phyloP scores from a whole-genome alignment of 1,284 basidiomycete genomes.

The Cutaneotrichosporon cyanovorans region DNA sequence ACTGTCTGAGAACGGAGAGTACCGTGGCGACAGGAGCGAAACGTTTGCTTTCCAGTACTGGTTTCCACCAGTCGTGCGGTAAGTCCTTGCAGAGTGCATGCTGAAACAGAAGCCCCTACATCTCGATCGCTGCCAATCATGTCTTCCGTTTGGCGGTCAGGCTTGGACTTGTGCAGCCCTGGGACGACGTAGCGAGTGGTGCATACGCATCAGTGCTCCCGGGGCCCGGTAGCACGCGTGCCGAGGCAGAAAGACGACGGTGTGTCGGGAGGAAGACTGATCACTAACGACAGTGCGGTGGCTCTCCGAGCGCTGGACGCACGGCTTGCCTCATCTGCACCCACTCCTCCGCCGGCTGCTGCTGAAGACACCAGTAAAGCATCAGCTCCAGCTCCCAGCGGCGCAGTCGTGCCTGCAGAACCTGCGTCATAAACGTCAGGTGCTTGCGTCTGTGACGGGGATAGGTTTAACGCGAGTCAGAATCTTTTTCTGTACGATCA shows the following conservation, averaged over 20 bases:
- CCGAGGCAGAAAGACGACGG: constrained; percentile 88
- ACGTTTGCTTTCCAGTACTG: constrained; percentile 93
- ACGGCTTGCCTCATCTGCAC: constrained; percentile 55
- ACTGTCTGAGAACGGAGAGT: constrained; percentile 56
- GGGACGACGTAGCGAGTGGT: constrained; percentile 63
- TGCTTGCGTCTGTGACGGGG: no score
- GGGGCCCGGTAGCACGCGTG: constrained; percentile 74
- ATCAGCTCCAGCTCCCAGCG: background rate
- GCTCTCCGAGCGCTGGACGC: constrained; percentile 94
- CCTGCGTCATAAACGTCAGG: no score
- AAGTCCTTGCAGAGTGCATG: constrained; percentile 34
- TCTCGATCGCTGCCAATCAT: constrained; percentile 61
- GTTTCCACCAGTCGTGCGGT: constrained; percentile 95
- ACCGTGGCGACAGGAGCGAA: constrained; percentile 79
- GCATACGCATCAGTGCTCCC: constrained; percentile 54
- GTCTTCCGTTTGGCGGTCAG: constrained; percentile 56
- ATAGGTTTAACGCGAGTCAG: background rate
- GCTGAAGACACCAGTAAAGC: background rate
- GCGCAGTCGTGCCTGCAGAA: no score
- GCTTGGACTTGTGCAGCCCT: constrained; percentile 68
- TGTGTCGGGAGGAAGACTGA: constrained; percentile 41
- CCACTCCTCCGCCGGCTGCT: constrained; percentile 10
- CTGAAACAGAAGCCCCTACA: constrained; percentile 49
- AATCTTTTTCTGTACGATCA: background rate
- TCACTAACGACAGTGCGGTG: constrained; percentile 58